A percentile compares a stretch with the other conserved stretches of the same genome.
phyloP scores from a whole-genome alignment of 345 rosid genomes.

The Salix koriyanagi region DNA sequence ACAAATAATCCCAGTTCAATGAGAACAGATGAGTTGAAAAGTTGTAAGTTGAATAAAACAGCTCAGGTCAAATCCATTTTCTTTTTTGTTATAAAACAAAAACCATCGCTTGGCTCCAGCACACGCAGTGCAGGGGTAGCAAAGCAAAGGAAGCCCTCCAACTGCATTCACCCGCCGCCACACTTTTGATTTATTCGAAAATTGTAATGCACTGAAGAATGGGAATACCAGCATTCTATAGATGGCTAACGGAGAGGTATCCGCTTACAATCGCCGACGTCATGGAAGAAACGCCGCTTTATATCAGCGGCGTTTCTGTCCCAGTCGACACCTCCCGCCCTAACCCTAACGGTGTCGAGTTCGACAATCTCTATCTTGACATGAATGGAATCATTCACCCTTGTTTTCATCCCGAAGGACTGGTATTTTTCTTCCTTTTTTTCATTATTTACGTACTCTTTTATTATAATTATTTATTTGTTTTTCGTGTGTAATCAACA shows the following conservation, averaged over 20 bases:
- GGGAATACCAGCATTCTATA: conserved; percentile 28
- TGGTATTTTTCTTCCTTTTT: conserved; percentile 4
- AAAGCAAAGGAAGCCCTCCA: too few species aligned
- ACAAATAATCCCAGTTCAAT: too few species aligned
- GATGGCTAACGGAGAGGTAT: conserved; percentile 21
- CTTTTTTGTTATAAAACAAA: too few species aligned
- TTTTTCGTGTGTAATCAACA: background rate
- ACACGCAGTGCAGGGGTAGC: too few species aligned
- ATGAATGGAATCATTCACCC: conserved; percentile 37
- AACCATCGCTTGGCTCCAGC: too few species aligned
- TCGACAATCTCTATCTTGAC: conserved; percentile 35
- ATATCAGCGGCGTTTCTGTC: conserved; percentile 8
- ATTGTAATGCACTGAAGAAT: background rate
- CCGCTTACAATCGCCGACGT: conserved; percentile 7
- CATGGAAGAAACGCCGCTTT: conserved; percentile 5
- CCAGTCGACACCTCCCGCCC: conserved; percentile 2
- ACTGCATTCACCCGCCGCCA: too few species aligned
- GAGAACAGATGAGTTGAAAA: too few species aligned
- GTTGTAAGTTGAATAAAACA: too few species aligned
- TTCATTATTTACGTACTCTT: background rate
- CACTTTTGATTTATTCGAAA: too few species aligned
- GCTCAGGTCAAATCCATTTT: too few species aligned
- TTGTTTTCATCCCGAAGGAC: conserved; percentile 31
- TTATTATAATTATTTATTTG: background rate
- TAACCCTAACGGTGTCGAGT: conserved; percentile 29